A percentile compares a stretch with the other conserved stretches of the same genome.
Evolutionary conservation across 441 rosid genomes (phyloP).

Genomic region (Croton setiger): DNA sequence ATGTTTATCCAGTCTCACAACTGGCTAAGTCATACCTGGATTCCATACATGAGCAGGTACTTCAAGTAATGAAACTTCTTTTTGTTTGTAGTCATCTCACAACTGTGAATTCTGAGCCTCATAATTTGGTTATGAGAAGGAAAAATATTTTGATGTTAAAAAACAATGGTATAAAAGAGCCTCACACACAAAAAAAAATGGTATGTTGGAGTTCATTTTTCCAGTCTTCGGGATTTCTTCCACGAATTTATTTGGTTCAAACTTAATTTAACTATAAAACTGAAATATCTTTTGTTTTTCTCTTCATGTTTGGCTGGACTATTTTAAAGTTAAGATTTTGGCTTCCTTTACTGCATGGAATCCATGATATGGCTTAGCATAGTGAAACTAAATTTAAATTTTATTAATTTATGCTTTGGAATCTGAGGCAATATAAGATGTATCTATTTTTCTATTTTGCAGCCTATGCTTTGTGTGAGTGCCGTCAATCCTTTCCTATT

Average conservation of each 20-base stretch:
- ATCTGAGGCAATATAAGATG: conserved; percentile 21
- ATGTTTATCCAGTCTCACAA: conserved; percentile 76
- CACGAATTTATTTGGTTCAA: conserved; percentile 5
- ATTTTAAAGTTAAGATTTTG: background rate
- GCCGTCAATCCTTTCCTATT: conserved; percentile 91
- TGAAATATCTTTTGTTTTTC: background rate
- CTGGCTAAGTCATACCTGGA: conserved; percentile 93
- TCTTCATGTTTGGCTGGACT: background rate
- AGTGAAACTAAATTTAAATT: conserved; percentile 4
- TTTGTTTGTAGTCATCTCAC: background rate
- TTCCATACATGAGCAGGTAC: conserved; percentile 88
- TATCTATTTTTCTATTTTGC: conserved; percentile 33
- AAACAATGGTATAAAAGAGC: background rate
- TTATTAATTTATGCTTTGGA: background rate
- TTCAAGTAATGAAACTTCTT: conserved; percentile 4
- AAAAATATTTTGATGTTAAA: background rate
- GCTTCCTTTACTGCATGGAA: conserved; percentile 5
- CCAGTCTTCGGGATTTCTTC: background rate
- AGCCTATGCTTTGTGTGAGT: conserved; percentile 99
- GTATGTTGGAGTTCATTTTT: background rate
- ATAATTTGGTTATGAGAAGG: background rate
- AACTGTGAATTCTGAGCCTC: background rate
- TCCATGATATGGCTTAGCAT: conserved; percentile 5
- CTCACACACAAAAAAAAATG: too few species aligned
- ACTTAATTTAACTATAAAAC: background rate